Conservation (phyloP, 78 protist species). For the Pelomyxa schiedti region DNA sequence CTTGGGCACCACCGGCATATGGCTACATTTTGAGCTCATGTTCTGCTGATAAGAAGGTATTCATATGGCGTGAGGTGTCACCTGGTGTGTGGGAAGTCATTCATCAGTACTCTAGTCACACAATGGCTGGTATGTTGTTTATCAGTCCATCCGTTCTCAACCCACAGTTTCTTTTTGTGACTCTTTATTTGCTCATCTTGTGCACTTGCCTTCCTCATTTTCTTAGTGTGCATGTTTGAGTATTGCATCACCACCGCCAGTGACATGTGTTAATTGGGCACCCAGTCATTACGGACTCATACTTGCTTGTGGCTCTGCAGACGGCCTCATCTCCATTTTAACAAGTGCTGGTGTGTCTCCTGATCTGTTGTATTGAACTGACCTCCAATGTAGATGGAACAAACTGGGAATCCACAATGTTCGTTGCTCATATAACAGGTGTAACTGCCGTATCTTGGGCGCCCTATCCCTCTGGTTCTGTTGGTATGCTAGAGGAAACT, state of each 20-base stretch:
- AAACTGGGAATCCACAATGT: slow-evolving; percentile 6
- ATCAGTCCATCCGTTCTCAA: not conserved
- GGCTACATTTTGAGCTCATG: slow-evolving; percentile 92
- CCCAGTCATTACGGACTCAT: slow-evolving; percentile 74
- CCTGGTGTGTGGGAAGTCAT: slow-evolving; percentile 37
- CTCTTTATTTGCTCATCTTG: not conserved
- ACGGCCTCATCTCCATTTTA: slow-evolving; percentile 60
- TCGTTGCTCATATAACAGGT: slow-evolving; percentile 47
- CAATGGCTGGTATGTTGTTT: slow-evolving; percentile 18
- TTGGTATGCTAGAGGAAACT: slow-evolving; percentile 7
- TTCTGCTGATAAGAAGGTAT: slow-evolving; percentile 84
- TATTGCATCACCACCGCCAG: slow-evolving; percentile 6
- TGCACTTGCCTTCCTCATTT: not conserved
- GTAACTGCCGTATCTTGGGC: slow-evolving; percentile 82
- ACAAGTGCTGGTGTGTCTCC: slow-evolving; percentile 21
- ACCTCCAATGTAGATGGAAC: not conserved
- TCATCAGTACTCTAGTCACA: slow-evolving; percentile 59
- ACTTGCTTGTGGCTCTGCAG: slow-evolving; percentile 78
- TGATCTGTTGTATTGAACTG: not conserved
- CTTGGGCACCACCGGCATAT: slow-evolving; percentile 97
- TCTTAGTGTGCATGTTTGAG: not conserved
- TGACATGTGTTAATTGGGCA: slow-evolving; percentile 81
- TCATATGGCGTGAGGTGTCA: slow-evolving; percentile 80
- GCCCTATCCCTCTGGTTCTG: slow-evolving; percentile 37
- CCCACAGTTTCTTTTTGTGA: not conserved